Evolutionary conservation across 768 basidiomycete species (phyloP), one percentile per base, ranked within the genome.

Genomic region (Xanthoconium stramineum): DNA sequence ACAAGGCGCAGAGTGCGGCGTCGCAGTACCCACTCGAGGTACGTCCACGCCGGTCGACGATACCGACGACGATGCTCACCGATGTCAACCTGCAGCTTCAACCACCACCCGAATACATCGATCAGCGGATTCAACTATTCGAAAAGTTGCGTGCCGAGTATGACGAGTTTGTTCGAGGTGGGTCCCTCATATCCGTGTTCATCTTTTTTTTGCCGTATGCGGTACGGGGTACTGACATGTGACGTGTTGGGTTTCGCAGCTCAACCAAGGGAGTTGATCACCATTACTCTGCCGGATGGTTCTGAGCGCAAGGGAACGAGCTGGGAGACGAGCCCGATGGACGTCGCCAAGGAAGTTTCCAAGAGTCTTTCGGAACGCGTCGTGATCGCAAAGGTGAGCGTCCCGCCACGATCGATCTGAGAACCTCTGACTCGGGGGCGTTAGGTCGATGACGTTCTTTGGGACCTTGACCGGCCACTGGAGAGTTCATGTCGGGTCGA

Each of bases 381-480:
- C 58, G 93, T 99, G 62, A 98, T 98, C 66, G 88, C 94, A 35
- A 98, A 98, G 80, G 94, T 88, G 40, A 36, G 15, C 11, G 5
- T 17, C 30, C 24, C 38, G 14, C 24, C 17, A 6, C 13, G 8
- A 12, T 19, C 24, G 7, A 32, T 20, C n/a, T 5, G 4, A 12
- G 12, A 4, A 10, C 15, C 9, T 14, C 52, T 20, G 39, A 44
- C 19, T 10, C 32, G 13, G 13, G 24, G 24, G 24, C 33, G 46
- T 38, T 15, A 57, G 91, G 93, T 96, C 47, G 80, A 96, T 60
- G 89, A 84, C 47, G 77, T 80, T 45, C 81, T 99, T 3, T 98
- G 95, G 94, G 97, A 99, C 73, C 79, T 99, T 24, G 91, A 95
- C 61, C 81, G 97, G 54, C 96, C 97, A 0, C 79, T 99, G n/a